A percentile compares a stretch with the other conserved stretches of the same genome.
phyloP scores from a whole-genome alignment of 2,329 filamentous ascomycete genomes.

The Elsinoe australis region DNA sequence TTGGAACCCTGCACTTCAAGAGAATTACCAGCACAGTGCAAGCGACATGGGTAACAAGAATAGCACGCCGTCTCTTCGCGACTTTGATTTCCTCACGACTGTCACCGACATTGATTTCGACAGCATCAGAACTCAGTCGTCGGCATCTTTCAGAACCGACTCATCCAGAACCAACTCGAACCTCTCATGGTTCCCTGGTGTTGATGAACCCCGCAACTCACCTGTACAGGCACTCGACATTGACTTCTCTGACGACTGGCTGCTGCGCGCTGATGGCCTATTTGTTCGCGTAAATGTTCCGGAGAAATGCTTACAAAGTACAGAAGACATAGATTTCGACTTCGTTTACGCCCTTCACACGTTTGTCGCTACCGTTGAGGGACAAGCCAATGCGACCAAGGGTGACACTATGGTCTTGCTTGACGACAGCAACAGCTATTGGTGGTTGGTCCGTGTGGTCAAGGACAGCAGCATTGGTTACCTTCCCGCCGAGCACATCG shows the following conservation, averaged over 20 bases:
- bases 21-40: no score
- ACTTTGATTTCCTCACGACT: slow-evolving; percentile 1
- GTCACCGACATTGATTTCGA: neutral
- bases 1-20: slow-evolving; percentile 1
- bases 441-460: slow-evolving; percentile 96
- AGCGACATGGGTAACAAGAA: neutral
- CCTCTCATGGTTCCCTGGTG: neutral
- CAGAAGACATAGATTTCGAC: slow-evolving; percentile 99
- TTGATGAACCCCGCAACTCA: slow-evolving; percentile 4
- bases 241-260: slow-evolving; percentile 3
- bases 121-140: slow-evolving; percentile 9
- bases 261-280: slow-evolving; percentile 11
- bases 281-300: slow-evolving; percentile 1
- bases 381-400: slow-evolving; percentile 95
- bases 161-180: neutral
- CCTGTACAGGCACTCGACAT: slow-evolving; percentile 5
- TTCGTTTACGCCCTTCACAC: slow-evolving; percentile 98
- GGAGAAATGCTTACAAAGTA: slow-evolving; percentile 19
- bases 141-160: neutral
- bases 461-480: slow-evolving; percentile 97
- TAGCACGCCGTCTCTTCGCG: neutral
- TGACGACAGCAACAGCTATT: slow-evolving; percentile 98
- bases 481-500: slow-evolving; percentile 93
- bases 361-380: slow-evolving; percentile 95
- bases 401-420: slow-evolving; percentile 97